Conservation (phyloP, 1,139 yeast species). For the Kodamaea arcana region DNA sequence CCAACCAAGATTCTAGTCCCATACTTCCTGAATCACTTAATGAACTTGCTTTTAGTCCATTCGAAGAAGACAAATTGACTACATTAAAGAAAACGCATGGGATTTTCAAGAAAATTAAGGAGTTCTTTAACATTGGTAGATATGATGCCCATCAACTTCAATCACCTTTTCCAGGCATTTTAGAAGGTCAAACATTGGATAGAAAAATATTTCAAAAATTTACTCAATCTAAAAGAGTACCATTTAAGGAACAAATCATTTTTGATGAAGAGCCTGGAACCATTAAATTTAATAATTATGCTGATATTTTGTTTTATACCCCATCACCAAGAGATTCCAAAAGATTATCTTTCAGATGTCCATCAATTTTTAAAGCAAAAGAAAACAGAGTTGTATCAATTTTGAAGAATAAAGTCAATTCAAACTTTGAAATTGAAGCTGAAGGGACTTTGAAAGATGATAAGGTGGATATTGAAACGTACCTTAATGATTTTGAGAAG, state of each 20-base stretch:
- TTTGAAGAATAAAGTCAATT: slow-evolving; percentile 19
- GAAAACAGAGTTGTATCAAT: slow-evolving; percentile 15
- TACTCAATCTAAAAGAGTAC: not conserved
- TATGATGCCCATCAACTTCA: not conserved
- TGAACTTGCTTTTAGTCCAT: no score
- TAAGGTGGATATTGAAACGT: slow-evolving; percentile 15
- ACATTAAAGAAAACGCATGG: not conserved
- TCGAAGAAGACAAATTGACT: no score
- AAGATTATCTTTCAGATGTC: not conserved
- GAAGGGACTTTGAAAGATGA: slow-evolving; percentile 15
- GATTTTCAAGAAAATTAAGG: not conserved
- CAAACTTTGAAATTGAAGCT: slow-evolving; percentile 20
- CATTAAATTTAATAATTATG: slow-evolving; percentile 14
- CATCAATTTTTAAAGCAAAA: not conserved
- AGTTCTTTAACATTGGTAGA: no score
- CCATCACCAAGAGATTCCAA: slow-evolving; percentile 1
- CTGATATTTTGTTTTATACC: slow-evolving; percentile 13
- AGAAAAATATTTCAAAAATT: no score
- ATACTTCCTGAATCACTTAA: not conserved
- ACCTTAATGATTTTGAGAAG: slow-evolving; percentile 18
- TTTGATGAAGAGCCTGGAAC: slow-evolving; percentile 2
- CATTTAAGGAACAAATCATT: not conserved
- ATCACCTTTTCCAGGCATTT: no score
- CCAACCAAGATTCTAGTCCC: not conserved
- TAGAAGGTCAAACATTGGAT: no score